Base-by-base conservation (phyloP, 1,284 basidiomycete genomes). In the Malassezia globosa region DNA sequence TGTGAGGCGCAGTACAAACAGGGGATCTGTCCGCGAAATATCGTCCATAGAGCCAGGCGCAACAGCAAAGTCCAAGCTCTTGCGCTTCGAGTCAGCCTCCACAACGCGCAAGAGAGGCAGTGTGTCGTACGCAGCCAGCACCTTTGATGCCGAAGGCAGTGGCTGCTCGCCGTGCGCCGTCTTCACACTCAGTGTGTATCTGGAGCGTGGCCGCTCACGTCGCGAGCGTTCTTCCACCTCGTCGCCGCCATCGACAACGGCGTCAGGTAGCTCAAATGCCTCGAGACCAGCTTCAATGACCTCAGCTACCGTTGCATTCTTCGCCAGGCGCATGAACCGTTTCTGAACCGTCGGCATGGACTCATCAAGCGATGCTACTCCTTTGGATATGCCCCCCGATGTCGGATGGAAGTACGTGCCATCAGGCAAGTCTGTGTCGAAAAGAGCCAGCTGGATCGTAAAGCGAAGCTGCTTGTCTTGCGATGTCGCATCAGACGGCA, bases 201-300 rank as follows among this genome's bases (percentile, higher is more conserved):
- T 78, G 2, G 79, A 73, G 16, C 79, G 77, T 71, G 86, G 90
- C 53, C 83, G 78, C 47, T 87, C 77, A 72, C 87, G 86, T 11
- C 81, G 78, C 35, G 82, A 74, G 69, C 90, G 88, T 66, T 92
- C 88, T 72, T 96, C 92, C 1, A 96, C 81, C 63, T 95, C 90
- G 71, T 97, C 92, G 1, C 90, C 90, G 1, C 92, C 92, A 69
- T 96, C 89, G 1, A 95, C 90, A 1, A 97, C 87, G 16, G 89
- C 92, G 35, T 95, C 92, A 26, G 80, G 74, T 42, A 97, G 90
- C 0, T 90, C 90, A 65, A 95, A 95, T 44, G 87, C 75, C 63
- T 95, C 89, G 55, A 96, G 69, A 10, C 84, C 85, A 36, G 86
- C 77, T 70, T 97, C 92, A 42, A 95, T 87, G 7, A 90, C 88